Conservation (phyloP, 2,329 filamentous ascomycete species). For the Xylaria sp. region DNA sequence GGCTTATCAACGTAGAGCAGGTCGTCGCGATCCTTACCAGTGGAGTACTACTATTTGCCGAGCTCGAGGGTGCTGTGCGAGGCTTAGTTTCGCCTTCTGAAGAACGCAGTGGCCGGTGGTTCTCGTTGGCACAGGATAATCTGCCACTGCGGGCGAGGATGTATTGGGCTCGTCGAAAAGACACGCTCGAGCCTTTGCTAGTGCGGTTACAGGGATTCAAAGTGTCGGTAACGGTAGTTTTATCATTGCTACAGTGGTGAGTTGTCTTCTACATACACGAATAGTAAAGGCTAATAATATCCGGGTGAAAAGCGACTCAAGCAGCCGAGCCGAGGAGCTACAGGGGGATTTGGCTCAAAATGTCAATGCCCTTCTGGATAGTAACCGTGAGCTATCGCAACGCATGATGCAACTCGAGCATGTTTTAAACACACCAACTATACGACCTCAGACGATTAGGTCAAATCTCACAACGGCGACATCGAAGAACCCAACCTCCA, state of each 20-base stretch:
- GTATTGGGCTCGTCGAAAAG: conserved; percentile 6
- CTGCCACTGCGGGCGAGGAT: neutral
- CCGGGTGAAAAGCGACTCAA: conserved; percentile 2
- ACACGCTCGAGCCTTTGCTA: neutral
- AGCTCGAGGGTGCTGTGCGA: conserved; percentile 8
- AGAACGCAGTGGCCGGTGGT: neutral
- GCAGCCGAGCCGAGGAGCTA: conserved; percentile 1
- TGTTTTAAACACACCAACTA: neutral
- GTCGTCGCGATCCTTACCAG: conserved; percentile 3
- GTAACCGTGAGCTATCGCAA: conserved; percentile 2
- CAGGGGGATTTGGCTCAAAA: neutral
- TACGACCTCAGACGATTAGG: neutral
- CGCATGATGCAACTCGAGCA: conserved; percentile 11
- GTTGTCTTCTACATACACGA: neutral
- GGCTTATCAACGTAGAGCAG: conserved; percentile 13
- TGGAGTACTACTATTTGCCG: conserved; percentile 13
- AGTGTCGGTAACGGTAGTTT: conserved; percentile 7
- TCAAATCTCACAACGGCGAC: neutral
- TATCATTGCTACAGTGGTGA: conserved; percentile 7
- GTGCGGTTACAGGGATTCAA: conserved; percentile 5
- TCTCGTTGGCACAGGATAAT: neutral
- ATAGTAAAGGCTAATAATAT: neutral
- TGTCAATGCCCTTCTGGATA: conserved; percentile 1
- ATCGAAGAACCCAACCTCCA: neutral
- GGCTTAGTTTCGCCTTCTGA: neutral